A percentile compares a stretch with the other conserved stretches of the same genome.
Conservation (phyloP, 345 rosid species). For the Acer negundo region DNA sequence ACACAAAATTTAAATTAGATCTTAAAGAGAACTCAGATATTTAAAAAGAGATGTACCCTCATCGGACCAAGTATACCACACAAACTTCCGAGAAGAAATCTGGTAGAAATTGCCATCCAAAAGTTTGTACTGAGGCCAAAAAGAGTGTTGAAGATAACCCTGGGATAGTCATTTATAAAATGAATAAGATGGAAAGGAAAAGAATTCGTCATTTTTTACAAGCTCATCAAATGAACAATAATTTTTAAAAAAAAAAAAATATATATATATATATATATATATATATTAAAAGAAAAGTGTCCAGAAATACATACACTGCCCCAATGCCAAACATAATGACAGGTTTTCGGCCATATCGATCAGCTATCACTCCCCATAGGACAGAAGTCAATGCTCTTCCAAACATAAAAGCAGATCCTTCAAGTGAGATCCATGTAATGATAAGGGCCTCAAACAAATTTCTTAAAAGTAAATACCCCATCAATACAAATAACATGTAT, state of each 20-base stretch:
- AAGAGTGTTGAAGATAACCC: constrained; percentile 85
- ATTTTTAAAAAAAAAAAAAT: not conserved
- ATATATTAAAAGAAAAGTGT: not conserved
- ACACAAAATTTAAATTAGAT: not conserved
- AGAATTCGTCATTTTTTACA: not conserved
- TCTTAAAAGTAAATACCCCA: not conserved
- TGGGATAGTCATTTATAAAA: constrained; percentile 29
- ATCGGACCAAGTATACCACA: constrained; percentile 91
- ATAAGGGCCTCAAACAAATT: not conserved
- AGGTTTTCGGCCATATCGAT: constrained; percentile 80
- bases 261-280: not conserved
- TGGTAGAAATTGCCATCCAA: constrained; percentile 86
- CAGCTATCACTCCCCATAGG: constrained; percentile 76
- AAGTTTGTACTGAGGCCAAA: constrained; percentile 85
- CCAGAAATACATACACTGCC: constrained; percentile 54
- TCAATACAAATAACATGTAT: not conserved
- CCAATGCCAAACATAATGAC: constrained; percentile 53
- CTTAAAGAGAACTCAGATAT: not conserved
- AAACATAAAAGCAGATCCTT: constrained; percentile 83
- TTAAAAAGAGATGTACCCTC: constrained; percentile 22
- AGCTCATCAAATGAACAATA: constrained; percentile 1
- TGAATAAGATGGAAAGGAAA: not conserved
- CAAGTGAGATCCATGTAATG: not conserved
- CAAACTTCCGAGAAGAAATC: constrained; percentile 89
- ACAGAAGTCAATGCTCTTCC: constrained; percentile 85